Percentiles rank a stretch among this genome's conserved stretches.
Evolutionary conservation across 2,329 filamentous ascomycete genomes (phyloP).

Genomic region (Aspergillus nomiae): DNA sequence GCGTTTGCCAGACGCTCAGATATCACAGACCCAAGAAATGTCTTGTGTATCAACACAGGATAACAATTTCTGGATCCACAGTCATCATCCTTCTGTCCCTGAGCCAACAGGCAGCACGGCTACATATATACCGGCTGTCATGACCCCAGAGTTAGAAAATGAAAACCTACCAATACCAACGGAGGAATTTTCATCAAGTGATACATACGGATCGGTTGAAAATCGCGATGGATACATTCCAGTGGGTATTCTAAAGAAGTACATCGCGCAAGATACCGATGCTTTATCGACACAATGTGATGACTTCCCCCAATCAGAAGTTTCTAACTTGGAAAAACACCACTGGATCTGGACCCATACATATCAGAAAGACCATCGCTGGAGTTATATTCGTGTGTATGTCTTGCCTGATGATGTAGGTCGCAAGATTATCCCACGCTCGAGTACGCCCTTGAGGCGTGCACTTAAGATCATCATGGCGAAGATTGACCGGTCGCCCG

Average conservation of each 20-base stretch:
- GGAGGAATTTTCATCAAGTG: neutral
- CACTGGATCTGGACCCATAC: slow-evolving; percentile 38
- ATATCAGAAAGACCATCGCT: slow-evolving; percentile 16
- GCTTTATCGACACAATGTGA: neutral
- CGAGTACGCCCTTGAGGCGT: slow-evolving; percentile 34
- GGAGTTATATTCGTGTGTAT: slow-evolving; percentile 37
- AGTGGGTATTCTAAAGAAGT: slow-evolving; percentile 33
- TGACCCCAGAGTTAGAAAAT: neutral
- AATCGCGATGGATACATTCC: slow-evolving; percentile 30
- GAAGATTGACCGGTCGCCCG: slow-evolving; percentile 40
- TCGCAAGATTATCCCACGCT: slow-evolving; percentile 35
- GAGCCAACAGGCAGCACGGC: neutral
- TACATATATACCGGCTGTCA: neutral
- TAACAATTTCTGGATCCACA: too few species aligned
- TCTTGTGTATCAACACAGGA: neutral
- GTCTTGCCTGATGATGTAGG: slow-evolving; percentile 45
- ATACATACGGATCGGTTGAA: slow-evolving; percentile 6
- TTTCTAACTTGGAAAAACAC: slow-evolving; percentile 32
- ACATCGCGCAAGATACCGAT: neutral
- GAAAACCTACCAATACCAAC: neutral
- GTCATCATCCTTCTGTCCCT: neutral
- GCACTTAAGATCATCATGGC: slow-evolving; percentile 43
- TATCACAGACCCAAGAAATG: neutral
- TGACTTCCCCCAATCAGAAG: slow-evolving; percentile 23
- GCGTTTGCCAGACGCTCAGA: neutral